Conservation (phyloP, 2,329 filamentous ascomycete genomes). For the Dactylonectria estremocensis region DNA sequence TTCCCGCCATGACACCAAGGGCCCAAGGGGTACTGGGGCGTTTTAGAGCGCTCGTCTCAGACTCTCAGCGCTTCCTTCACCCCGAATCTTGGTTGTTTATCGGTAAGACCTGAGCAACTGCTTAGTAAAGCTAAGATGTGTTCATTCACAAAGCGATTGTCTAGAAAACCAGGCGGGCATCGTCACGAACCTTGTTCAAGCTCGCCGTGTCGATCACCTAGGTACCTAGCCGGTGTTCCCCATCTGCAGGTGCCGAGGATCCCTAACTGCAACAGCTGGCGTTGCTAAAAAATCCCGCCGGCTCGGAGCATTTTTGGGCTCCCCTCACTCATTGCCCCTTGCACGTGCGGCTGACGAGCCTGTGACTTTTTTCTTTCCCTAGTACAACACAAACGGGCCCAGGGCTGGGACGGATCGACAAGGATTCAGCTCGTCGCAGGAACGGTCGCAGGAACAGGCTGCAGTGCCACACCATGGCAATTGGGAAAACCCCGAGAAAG, state of each 20-base stretch:
- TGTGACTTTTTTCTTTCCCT: constrained; percentile 2
- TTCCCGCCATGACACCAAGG: constrained; percentile 20
- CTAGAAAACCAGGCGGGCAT: no score
- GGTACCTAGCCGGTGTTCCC: background rate
- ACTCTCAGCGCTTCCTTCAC: background rate
- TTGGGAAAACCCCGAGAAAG: background rate
- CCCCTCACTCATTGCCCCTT: constrained; percentile 14
- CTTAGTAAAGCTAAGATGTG: no score
- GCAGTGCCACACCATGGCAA: constrained; percentile 22
- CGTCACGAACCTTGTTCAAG: no score
- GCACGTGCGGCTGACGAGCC: constrained; percentile 17
- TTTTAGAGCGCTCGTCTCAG: constrained; percentile 7
- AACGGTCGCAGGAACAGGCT: background rate
- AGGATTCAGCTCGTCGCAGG: constrained; percentile 8
- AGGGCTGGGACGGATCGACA: background rate
- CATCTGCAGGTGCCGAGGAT: background rate
- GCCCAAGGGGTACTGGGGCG: constrained; percentile 4
- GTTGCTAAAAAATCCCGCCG: background rate
- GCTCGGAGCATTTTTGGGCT: constrained; percentile 12
- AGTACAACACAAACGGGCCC: background rate
- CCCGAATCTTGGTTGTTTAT: background rate
- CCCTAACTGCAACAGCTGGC: constrained; percentile 6
- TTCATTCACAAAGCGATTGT: background rate
- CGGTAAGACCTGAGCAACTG: background rate
- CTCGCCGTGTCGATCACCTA: background rate